Conservation (phyloP, 2,329 filamentous ascomycete genomes). For the Rhynchosporium graminicola region DNA sequence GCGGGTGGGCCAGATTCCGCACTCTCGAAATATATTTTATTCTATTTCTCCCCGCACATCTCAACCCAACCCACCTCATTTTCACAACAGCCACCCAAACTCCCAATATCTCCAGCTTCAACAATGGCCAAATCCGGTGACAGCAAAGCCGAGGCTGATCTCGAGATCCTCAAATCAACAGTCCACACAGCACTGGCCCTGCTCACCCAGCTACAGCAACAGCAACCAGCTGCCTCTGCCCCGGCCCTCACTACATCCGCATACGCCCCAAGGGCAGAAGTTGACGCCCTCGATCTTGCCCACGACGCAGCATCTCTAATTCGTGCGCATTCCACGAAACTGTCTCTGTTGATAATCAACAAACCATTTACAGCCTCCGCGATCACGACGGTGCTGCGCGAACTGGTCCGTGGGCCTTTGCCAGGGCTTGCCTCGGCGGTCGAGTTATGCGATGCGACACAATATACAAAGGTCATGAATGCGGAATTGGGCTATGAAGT, state of each 20-base stretch:
- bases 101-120: slow-evolving; percentile 3
- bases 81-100: not conserved
- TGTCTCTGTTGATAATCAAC: slow-evolving; percentile 84
- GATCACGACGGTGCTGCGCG: slow-evolving; percentile 67
- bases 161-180: slow-evolving; percentile 32
- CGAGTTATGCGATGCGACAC: slow-evolving; percentile 60
- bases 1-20: too few relatives aligned
- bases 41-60: not conserved
- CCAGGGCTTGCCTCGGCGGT: slow-evolving; percentile 73
- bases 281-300: slow-evolving; percentile 67
- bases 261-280: slow-evolving; percentile 19
- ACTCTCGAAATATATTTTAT: not conserved
- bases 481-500: slow-evolving; percentile 63
- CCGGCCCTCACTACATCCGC: not conserved
- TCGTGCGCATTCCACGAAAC: slow-evolving; percentile 80
- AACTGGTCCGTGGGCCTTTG: slow-evolving; percentile 72
- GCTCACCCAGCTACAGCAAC: slow-evolving; percentile 34
- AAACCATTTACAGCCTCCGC: slow-evolving; percentile 83
- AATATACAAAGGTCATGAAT: slow-evolving; percentile 64
- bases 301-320: slow-evolving; percentile 72
- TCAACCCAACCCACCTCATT: not conserved
- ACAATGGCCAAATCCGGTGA: slow-evolving; percentile 22
- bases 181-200: slow-evolving; percentile 31
- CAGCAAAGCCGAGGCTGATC: slow-evolving; percentile 25
- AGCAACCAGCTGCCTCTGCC: slow-evolving; percentile 10